These are phyloP conservation scores for Osmozyma mogii DNA, from an alignment of 805 yeast species.

Conservation along the genomic window DNA sequence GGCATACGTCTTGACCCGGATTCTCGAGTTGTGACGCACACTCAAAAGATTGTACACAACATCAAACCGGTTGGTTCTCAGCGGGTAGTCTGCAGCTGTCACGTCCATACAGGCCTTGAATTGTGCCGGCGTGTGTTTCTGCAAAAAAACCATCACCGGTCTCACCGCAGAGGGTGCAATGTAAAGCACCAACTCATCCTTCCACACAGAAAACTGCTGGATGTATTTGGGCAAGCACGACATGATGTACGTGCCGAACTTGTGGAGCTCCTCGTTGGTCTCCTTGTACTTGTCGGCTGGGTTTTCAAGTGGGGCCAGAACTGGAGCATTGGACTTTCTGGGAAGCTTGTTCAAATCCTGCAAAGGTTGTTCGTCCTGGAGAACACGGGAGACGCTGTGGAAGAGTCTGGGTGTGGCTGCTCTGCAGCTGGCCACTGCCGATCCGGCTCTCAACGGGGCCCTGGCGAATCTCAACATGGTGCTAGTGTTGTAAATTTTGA, in stretches of 20 bases:
- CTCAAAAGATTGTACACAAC: slow-evolving; percentile 79
- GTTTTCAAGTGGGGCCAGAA: slow-evolving; percentile 49
- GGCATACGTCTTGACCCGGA: slow-evolving; percentile 84
- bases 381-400: slow-evolving; percentile 2
- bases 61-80: slow-evolving; percentile 77
- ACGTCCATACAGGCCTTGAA: slow-evolving; percentile 73
- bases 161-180: slow-evolving; percentile 69
- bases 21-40: slow-evolving; percentile 77
- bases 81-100: slow-evolving; percentile 82
- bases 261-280: slow-evolving; percentile 63
- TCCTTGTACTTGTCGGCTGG: slow-evolving; percentile 71
- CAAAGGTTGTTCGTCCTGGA: slow-evolving; percentile 17
- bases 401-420: too few relatives aligned
- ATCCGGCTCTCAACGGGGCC: too few relatives aligned
- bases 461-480: too few relatives aligned
- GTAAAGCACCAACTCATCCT: slow-evolving; percentile 73
- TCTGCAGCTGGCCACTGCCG: too few relatives aligned
- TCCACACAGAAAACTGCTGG: slow-evolving; percentile 85
- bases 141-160: slow-evolving; percentile 64
- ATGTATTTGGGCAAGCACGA: slow-evolving; percentile 73
- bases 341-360: slow-evolving; percentile 30
- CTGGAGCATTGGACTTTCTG: slow-evolving; percentile 26
- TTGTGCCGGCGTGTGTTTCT: slow-evolving; percentile 74
- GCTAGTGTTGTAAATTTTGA: too few relatives aligned
- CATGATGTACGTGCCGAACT: slow-evolving; percentile 73